A percentile compares a stretch with the other conserved stretches of the same genome.
These are phyloP conservation scores for Auricularia auricula-judae DNA, from an alignment of 768 basidiomycete genomes.

Conservation along the genomic window DNA sequence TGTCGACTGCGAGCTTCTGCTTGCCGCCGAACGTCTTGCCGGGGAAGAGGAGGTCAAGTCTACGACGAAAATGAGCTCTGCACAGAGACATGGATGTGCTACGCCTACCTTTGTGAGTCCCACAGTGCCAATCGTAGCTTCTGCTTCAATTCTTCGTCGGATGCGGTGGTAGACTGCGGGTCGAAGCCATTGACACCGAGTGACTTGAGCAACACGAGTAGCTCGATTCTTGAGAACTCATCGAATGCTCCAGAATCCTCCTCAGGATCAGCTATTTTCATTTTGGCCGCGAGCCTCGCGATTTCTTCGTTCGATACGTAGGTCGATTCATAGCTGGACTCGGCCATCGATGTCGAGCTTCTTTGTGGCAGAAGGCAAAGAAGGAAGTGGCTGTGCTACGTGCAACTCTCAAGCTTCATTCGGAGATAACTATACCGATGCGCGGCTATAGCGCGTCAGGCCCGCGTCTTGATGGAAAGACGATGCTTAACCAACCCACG, in stretches of 20 bases:
- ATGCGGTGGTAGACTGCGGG: neutral
- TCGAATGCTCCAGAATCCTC: neutral
- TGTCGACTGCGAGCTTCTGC: neutral
- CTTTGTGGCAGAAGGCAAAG: too few relatives aligned
- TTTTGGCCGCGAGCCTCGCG: neutral
- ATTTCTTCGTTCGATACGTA: neutral
- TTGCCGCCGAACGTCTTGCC: neutral
- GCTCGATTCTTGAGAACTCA: neutral
- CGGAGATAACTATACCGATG: too few relatives aligned
- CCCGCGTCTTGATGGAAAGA: too few relatives aligned
- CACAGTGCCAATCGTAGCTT: neutral
- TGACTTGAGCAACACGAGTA: neutral
- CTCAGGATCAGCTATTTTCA: neutral
- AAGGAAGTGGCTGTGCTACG: too few relatives aligned
- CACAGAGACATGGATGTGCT: too few relatives aligned
- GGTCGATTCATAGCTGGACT: too few relatives aligned
- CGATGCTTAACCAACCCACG: too few relatives aligned
- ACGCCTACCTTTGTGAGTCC: neutral
- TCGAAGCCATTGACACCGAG: neutral
- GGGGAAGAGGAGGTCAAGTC: neutral
- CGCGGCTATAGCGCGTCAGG: too few relatives aligned
- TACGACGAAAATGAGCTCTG: neutral
- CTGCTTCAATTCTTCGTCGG: neutral
- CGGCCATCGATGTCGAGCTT: too few relatives aligned
- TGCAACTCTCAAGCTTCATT: too few relatives aligned